Evolutionary conservation across 2,329 filamentous ascomycete genomes (phyloP).

Genomic region (Fusarium liriodendri): DNA sequence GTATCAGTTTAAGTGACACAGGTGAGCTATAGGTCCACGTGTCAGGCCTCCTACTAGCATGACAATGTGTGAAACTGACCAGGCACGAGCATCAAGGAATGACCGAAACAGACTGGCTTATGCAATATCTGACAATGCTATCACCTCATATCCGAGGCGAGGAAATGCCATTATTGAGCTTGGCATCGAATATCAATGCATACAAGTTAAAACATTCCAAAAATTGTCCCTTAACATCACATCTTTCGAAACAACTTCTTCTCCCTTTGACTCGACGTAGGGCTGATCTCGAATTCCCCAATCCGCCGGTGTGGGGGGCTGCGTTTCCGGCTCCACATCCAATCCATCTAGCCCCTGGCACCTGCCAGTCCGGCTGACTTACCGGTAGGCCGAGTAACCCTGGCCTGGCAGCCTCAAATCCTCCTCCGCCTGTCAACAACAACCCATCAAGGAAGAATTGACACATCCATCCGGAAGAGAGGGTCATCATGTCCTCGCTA

Average conservation of each 20-base stretch:
- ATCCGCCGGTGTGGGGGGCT: background rate
- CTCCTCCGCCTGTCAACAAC: conserved; percentile 31
- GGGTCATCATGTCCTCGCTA: conserved; percentile 55
- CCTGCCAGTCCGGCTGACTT: conserved; percentile 22
- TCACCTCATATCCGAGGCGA: background rate
- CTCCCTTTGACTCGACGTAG: background rate
- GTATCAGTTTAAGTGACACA: background rate
- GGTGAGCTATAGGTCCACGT: background rate
- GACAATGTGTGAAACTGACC: background rate
- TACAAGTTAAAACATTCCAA: background rate
- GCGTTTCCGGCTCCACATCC: background rate
- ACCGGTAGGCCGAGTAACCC: conserved; percentile 35
- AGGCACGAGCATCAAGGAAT: background rate
- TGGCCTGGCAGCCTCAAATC: conserved; percentile 10
- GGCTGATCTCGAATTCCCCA: background rate
- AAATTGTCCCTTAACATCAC: background rate
- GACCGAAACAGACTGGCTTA: background rate
- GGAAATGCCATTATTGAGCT: background rate
- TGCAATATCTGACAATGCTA: background rate
- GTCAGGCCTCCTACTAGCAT: background rate
- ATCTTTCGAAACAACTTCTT: background rate
- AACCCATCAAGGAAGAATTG: conserved; percentile 3
- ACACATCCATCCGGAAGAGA: background rate
- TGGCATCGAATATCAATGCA: background rate
- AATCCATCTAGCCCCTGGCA: background rate